A percentile compares a stretch with the other conserved stretches of the same genome.
phyloP scores from a whole-genome alignment of 2,329 filamentous ascomycete species.

The Hypomyces perniciosus region DNA sequence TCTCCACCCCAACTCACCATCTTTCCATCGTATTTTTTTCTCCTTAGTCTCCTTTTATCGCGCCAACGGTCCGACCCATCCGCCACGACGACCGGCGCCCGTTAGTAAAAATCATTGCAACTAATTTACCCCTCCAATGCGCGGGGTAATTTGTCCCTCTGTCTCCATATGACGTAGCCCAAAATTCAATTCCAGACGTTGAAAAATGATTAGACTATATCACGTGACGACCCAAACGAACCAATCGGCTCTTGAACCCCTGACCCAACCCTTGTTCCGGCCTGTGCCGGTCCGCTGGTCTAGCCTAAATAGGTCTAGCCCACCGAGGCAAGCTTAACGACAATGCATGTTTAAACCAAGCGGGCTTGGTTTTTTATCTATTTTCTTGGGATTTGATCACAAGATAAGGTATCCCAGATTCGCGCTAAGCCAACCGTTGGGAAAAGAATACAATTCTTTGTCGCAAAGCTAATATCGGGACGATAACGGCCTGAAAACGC shows the following conservation, averaged over 20 bases:
- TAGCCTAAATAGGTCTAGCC: constrained; percentile 3
- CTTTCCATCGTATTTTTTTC: too few species aligned
- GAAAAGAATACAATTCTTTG: not conserved
- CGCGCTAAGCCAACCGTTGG: too few species aligned
- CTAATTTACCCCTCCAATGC: constrained; percentile 8
- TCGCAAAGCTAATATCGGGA: not conserved
- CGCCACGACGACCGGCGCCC: not conserved
- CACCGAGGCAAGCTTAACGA: constrained; percentile 10
- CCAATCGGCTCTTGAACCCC: constrained; percentile 12
- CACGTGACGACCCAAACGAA: constrained; percentile 3
- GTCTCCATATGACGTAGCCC: constrained; percentile 1
- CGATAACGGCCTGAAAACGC: not conserved
- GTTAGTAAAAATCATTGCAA: not conserved
- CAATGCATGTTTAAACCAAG: not conserved
- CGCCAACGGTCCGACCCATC: not conserved
- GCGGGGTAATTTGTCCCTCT: constrained; percentile 3
- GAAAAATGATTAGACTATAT: not conserved
- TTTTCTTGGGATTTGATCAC: not conserved
- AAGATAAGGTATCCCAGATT: too few species aligned
- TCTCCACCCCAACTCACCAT: too few species aligned
- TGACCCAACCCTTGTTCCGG: constrained; percentile 6
- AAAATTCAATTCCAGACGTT: not conserved
- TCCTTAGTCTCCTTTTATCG: too few species aligned
- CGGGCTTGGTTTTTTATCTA: not conserved
- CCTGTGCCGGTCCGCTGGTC: constrained; percentile 11